Conservation (phyloP, 2,329 filamentous ascomycete species). For the Aspergillus awamori region DNA sequence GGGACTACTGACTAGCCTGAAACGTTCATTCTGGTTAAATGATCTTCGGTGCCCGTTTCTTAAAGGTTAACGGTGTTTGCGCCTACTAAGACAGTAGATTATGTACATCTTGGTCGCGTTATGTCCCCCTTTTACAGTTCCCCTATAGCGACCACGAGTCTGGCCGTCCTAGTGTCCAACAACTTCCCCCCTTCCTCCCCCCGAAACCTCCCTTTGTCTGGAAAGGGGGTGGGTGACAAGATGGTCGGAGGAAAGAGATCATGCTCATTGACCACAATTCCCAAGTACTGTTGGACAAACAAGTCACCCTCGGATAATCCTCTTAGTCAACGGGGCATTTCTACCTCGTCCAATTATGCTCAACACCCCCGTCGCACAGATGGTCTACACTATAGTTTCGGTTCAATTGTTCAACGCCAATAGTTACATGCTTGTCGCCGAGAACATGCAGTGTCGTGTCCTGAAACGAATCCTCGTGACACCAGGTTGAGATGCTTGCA, state of each 20-base stretch:
- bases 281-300: slow-evolving; percentile 5
- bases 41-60: too few relatives aligned
- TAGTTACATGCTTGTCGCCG: slow-evolving; percentile 29
- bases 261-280: neutral
- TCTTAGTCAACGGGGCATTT: slow-evolving; percentile 6
- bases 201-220: neutral
- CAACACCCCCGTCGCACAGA: slow-evolving; percentile 14
- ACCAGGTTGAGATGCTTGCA: slow-evolving; percentile 18
- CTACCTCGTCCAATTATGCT: slow-evolving; percentile 6
- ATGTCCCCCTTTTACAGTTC: too few relatives aligned
- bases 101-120: too few relatives aligned
- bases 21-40: too few relatives aligned
- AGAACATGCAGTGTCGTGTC: slow-evolving; percentile 24
- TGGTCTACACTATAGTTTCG: slow-evolving; percentile 18
- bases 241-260: neutral
- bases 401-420: slow-evolving; percentile 23
- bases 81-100: too few relatives aligned
- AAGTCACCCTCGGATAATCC: slow-evolving; percentile 1
- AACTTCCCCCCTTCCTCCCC: neutral
- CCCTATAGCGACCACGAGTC: too few relatives aligned
- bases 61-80: too few relatives aligned
- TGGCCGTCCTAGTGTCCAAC: too few relatives aligned
- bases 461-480: slow-evolving; percentile 23
- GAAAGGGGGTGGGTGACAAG: neutral
- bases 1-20: neutral